phyloP scores from a whole-genome alignment of 306 rosid species.

The Alnus glutinosa region DNA sequence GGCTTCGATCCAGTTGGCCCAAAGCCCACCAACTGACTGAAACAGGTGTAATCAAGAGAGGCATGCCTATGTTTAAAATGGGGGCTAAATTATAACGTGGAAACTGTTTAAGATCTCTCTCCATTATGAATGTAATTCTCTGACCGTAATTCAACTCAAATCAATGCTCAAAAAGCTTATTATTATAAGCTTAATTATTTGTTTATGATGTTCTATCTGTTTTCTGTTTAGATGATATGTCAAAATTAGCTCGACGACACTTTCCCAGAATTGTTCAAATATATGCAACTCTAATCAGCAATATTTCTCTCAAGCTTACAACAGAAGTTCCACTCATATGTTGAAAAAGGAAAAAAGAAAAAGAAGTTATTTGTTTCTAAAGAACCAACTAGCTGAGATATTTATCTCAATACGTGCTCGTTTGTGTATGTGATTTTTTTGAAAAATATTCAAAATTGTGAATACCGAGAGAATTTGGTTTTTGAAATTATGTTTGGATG shows the following conservation, averaged over 20 bases:
- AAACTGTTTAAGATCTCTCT: slow-evolving; percentile 85
- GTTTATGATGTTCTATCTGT: slow-evolving; percentile 17
- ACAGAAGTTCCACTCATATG: slow-evolving; percentile 21
- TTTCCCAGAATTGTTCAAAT: slow-evolving; percentile 97
- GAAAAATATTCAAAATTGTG: no score
- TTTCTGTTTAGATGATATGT: slow-evolving; percentile 75
- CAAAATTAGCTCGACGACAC: slow-evolving; percentile 82
- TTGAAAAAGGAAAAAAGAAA: not conserved
- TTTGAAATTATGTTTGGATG: no score
- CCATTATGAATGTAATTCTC: slow-evolving; percentile 44
- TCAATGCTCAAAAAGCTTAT: slow-evolving; percentile 10
- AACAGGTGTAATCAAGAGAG: no score
- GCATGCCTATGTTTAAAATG: no score
- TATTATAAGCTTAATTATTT: slow-evolving; percentile 1
- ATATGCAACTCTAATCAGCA: slow-evolving; percentile 89
- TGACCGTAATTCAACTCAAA: slow-evolving; percentile 17
- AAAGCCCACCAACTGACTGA: no score
- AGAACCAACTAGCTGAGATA: no score
- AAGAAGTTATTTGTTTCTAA: not conserved
- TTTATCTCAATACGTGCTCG: no score
- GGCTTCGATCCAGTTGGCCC: no score
- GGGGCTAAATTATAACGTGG: slow-evolving; percentile 47
- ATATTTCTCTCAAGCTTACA: slow-evolving; percentile 83
- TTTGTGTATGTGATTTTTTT: no score
- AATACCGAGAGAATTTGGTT: no score